Evolutionary conservation across 2,329 filamentous ascomycete species (phyloP), one percentile per base, ranked within the genome.

Genomic region (Sphaerulina musiva): DNA sequence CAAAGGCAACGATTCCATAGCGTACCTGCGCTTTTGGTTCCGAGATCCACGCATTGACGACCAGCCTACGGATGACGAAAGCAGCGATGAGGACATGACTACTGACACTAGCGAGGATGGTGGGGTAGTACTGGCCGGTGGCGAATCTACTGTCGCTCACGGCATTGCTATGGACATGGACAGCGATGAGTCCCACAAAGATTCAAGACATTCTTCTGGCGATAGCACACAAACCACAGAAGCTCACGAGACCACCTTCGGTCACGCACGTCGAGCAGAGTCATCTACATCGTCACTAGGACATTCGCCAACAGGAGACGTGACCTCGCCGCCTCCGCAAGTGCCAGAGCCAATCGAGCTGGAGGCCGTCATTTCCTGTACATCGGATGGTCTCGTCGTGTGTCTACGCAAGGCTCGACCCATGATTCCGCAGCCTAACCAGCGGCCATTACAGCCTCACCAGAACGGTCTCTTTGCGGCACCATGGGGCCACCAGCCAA

Each of bases 361-460:
- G 3, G 89, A 95, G 72, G 89, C 89, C 2, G 88, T 95, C n/a
- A 84, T 95, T 4, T 95, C 89, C 0, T 95, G 89, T 71, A 89
- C 89, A 2, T 95, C 89, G 0, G 89, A 95, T 68, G 89, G 89
- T 0, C 75, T 95, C 0, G 88, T 95, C 2, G 88, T 95, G 6
- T 84, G 92, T 47, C 74, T 95, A 11, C 81, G 89, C 53, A 82
- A 80, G 59, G 89, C 89, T 23, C 80, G 86, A 26, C 84, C 87
- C 3, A 77, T 82, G 6, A 82, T 90, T 45, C 86, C 85, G 3
- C 74, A 76, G 10, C 70, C 78, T 3, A 75, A 82, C 51, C 76
- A 68, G 7, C 78, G 55, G 7, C 75, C 79, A 10, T 63, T 69
- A 14, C 63, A 67, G 38, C 65, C 76, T 32, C 77, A 78, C 60